A percentile compares a stretch with the other conserved stretches of the same genome.
These are phyloP conservation scores for Paxillus ammoniavirescens DNA, from an alignment of 768 basidiomycete genomes.

Conservation along the genomic window DNA sequence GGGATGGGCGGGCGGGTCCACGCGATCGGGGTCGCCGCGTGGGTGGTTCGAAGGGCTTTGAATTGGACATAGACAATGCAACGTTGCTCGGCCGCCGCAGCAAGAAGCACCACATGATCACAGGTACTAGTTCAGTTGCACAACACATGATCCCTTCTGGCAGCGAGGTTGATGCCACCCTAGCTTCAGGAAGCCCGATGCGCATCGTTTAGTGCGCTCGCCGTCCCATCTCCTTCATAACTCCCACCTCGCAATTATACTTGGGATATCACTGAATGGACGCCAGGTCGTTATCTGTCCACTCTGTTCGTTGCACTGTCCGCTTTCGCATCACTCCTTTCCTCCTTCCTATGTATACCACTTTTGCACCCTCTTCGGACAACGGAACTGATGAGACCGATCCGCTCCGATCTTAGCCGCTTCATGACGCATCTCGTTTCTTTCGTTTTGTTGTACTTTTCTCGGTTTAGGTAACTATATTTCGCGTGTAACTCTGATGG, in stretches of 20 bases:
- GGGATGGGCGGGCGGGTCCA: slow-evolving; percentile 70
- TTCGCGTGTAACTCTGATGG: slow-evolving; percentile 6
- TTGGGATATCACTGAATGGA: background rate
- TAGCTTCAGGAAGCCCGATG: slow-evolving; percentile 32
- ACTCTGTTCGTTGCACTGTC: background rate
- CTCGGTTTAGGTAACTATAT: slow-evolving; percentile 2
- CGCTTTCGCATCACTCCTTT: background rate
- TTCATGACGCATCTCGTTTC: slow-evolving; percentile 5
- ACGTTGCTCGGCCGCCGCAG: slow-evolving; percentile 80
- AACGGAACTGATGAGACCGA: background rate
- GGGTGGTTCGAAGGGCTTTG: slow-evolving; percentile 50
- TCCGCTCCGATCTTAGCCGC: background rate
- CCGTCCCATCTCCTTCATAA: background rate
- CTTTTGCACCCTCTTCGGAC: background rate
- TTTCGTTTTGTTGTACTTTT: slow-evolving; percentile 6
- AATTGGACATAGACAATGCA: slow-evolving; percentile 83
- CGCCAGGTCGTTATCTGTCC: background rate
- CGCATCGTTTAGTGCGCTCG: slow-evolving; percentile 19
- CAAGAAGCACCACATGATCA: slow-evolving; percentile 26
- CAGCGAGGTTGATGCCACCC: background rate
- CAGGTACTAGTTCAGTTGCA: slow-evolving; percentile 36
- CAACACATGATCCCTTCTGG: slow-evolving; percentile 13
- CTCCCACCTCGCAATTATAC: background rate
- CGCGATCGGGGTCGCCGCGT: slow-evolving; percentile 51
- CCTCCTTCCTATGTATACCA: background rate